Evolutionary conservation across 2,329 filamentous ascomycete species (phyloP), one percentile per base, ranked within the genome.

Genomic region (Biscogniauxia mediterranea): DNA sequence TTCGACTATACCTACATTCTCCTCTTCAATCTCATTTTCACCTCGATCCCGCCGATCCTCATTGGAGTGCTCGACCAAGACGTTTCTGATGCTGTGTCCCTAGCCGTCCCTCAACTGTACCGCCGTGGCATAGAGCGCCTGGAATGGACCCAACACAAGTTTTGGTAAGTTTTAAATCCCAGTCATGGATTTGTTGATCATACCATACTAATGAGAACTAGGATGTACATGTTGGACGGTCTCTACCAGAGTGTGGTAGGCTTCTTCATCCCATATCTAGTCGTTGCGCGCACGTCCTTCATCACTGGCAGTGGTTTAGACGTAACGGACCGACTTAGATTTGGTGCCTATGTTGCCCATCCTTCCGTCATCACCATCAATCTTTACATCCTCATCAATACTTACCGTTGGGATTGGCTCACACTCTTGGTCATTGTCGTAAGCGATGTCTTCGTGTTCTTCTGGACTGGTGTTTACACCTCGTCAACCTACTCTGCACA

Each of bases 1-100:
- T 97, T 96, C 79, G 95, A 99, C 76, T 97, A 97, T 80, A 96
- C 92, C 49, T 99, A 98, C 78, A 97, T 99, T 71, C 83, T 98
- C 65, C 85, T 98, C 74, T 97, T 96, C 83, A 98, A 98, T 79
- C 81, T 99, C 75, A 91, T 93, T 61, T 99, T 99, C 77, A 99
- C 95, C 5, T 99, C 95, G 17, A 78, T 99, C 20, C 93, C 95
- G 2, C 91, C 98, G 63, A 93, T 95, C 68, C 86, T 99, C 68
- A 96, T 98, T 87, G 95, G 95, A 77, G 91, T 99, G 51, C 83
- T 99, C 65, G 95, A 99, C 72, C 95, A 99, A 78, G 95, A 99
- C 74, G 94, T 99, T 54, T 92, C 92, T 67, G 95, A 98, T 75
- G 90, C 89, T 72, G 92, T 99, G 28, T 97, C 95, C 8, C 81